Base-by-base conservation (phyloP, 176 grass and related monocot genomes). In the Themeda triandra region DNA sequence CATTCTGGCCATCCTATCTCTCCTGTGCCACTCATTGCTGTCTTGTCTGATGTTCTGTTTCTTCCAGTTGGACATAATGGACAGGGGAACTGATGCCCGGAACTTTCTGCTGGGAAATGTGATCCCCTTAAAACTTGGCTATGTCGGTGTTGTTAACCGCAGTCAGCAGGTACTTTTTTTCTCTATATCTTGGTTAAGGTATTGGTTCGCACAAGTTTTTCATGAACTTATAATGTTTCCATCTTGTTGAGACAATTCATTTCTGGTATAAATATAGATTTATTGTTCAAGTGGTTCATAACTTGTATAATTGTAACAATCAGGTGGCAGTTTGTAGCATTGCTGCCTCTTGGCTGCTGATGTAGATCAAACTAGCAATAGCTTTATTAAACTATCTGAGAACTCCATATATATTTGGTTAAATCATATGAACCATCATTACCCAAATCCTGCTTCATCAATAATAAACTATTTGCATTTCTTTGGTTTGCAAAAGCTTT, bases 31-130 rank as follows among this genome's bases (percentile, higher is more conserved):
- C 10, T 74, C 71, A 32, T 42, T 71, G 18, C 74, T 27, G 73
- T 42, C 60, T 78, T 75, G 12, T 51, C 37, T 71, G 40, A 31
- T 83, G 66, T 87, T 77, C 76, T 46, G 28, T 82, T 91, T 32
- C 40, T 83, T 86, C 65, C 90, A 99, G 96, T 70, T 99, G 86
- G 96, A 99, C 82, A 99, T 99, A 92, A 99, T 99, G 96, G 96
- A 99, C 77, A 89, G 96, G 88, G 96, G 96, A 29, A 99, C 96
- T 36, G 93, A 99, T 94, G 96, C 96, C 44, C 91, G 93, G 4
- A 96, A 99, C 46, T 99, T 99, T 86, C 85, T 99, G 67, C 78
- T 99, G 53, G 96, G 93, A 83, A 99, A 99, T 81, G 96, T 99
- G 81, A 96, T 99, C 65, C 96, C 96, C 35, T 75, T 99, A 42